Base-by-base conservation (phyloP, 805 yeast genomes). In the Candida germanica region DNA sequence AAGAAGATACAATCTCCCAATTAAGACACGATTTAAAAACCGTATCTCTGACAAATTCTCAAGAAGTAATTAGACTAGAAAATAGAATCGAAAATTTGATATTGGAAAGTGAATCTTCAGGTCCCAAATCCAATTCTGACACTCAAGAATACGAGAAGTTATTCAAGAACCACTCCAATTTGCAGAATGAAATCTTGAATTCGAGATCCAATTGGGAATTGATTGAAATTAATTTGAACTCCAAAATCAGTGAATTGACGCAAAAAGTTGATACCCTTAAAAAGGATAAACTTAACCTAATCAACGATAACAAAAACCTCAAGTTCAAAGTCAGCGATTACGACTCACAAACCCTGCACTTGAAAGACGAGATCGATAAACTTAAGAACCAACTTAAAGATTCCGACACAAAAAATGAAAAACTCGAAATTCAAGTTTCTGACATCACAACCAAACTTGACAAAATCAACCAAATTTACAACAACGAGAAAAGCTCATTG, bases 191-290 rank as follows among this genome's bases (percentile, higher is more conserved):
- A 54, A 82, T 85, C 46, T 73, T 84, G 6, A 72, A 80, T 11
- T 83, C 91, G 0, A 82, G 82, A 38, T 87, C 81, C 44, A 86
- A 83, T 54, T 87, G 96, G 95, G 80, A 83, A 38, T 64, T 79
- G 13, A 79, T 87, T 28, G 97, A 93, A 56, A 73, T 83, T 26
- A 68, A 78, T 3, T 16, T 36, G 12, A 36, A 36, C 14, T 30
- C 39, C 4, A 78, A 77, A 35, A 53, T 74, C 6, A 72, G 66
- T 23, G 58, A 56, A 5, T 45, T 68, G 18, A 38, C 54, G 3
- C 29, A 43, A n/a, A 38, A 58, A 5, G 38, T 63, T 10, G 69
- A 65, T 5, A 29, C 45, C 4, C 24, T 57, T 31, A 64, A 61
- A 31, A 59, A 59, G 33, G 39, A 50, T 2, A 59, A 59, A 35